Evolutionary conservation across 192 early-diverging fungal species (phyloP), one percentile per base, ranked within the genome.

Genomic region (Coemansia sp.): DNA sequence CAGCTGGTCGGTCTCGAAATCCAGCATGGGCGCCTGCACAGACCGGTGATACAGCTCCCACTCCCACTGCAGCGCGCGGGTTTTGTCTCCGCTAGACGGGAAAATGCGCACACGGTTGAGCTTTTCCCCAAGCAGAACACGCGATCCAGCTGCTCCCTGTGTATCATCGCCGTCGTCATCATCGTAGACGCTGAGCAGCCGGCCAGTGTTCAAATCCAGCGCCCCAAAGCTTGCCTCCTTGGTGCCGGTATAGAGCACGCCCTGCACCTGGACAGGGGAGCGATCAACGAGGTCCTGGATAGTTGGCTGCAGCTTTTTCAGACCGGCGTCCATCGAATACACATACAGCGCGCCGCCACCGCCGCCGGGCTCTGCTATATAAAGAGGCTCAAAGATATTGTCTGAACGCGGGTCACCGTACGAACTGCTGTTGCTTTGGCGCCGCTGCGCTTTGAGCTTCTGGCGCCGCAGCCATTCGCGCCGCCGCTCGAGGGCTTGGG

Each of bases 221-320:
- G 90, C 90, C 0, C 89, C 71, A 58, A 94, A 80, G 8, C 83
- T 76, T 10, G 90, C 87, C 17, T 76, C 75, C 66, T 92, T 93
- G 17, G 72, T 80, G 6, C 91, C 87, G 8, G 87, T 87, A 64
- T 90, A 92, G 7, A 88, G 76, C 28, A 85, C 78, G 3, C 83
- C 84, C 48, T 82, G 85, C 18, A 71, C 66, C 18, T 84, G 82
- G 50, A 85, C 83, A 6, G 89, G 84, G 30, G 86, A 86, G 48
- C 73, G 75, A 40, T 85, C 81, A 0, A 91, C 90, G 28, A 95
- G 73, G 11, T 89, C 72, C 69, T 92, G 89, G 54, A 95, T 83
- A 0, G 90, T 85, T 22, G 87, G 75, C 16, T 83, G 86, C 63
- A 93, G 81, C 76, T 86, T 88, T 81, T 88, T 65, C 14, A 80